A percentile compares a stretch with the other conserved stretches of the same genome.
These are phyloP conservation scores for Aspergillus sclerotiicarbonarius DNA, from an alignment of 495 filamentous ascomycete species.

Conservation along the genomic window DNA sequence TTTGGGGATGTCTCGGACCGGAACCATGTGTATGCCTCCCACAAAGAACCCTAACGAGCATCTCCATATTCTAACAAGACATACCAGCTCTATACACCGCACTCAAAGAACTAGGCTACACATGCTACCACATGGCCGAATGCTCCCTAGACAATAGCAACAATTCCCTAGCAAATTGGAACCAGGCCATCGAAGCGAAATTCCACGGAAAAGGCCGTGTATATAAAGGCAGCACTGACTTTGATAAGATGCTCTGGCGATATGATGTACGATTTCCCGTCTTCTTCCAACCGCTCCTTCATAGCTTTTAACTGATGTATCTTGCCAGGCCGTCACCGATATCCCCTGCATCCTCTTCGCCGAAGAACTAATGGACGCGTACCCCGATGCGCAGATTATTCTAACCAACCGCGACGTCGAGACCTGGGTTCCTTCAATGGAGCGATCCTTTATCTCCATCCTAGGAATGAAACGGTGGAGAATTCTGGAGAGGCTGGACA, in stretches of 20 bases:
- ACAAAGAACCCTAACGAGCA: not conserved
- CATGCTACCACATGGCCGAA: constrained; percentile 8
- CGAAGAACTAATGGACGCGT: constrained; percentile 10
- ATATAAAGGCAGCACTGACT: not conserved
- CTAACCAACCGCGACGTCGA: constrained; percentile 2
- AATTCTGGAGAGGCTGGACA: not conserved
- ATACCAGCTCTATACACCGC: constrained; percentile 3
- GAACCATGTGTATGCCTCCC: constrained; percentile 4
- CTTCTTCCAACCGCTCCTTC: not conserved
- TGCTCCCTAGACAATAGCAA: not conserved
- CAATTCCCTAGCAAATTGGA: not conserved
- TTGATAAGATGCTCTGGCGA: constrained; percentile 10
- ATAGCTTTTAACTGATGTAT: not conserved
- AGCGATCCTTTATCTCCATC: not conserved
- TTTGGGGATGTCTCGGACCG: constrained; percentile 5
- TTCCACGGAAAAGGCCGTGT: not conserved
- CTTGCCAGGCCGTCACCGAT: constrained; percentile 3
- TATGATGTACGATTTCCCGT: constrained; percentile 6
- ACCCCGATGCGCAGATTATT: constrained; percentile 14
- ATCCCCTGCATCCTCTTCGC: constrained; percentile 7
- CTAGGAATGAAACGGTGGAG: not conserved
- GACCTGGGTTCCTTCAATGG: not conserved
- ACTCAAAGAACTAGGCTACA: constrained; percentile 5
- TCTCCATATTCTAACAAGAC: not conserved
- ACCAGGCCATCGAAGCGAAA: not conserved